These are phyloP conservation scores for Kernera saxatilis DNA, from an alignment of 345 rosid species.

Conservation along the genomic window DNA sequence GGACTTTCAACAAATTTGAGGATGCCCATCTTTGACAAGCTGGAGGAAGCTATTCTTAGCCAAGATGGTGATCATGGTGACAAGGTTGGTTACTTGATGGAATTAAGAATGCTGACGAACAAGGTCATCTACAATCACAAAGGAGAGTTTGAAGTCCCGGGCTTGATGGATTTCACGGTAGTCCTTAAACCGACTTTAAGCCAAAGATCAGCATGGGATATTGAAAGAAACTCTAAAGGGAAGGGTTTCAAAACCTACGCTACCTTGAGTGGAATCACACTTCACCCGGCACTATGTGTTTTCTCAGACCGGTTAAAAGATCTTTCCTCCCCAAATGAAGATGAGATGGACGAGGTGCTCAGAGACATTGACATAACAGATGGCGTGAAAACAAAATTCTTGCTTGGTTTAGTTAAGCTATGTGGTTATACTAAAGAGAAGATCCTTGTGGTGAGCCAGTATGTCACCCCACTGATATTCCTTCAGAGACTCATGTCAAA, in stretches of 20 bases:
- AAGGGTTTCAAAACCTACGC: constrained; percentile 23
- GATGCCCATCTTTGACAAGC: constrained; percentile 38
- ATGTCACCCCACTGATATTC: constrained; percentile 52
- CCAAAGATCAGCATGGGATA: constrained; percentile 38
- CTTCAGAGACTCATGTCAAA: constrained; percentile 45
- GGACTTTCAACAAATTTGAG: constrained; percentile 28
- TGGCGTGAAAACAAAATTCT: constrained; percentile 60
- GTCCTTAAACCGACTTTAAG: constrained; percentile 40
- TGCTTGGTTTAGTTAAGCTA: constrained; percentile 42
- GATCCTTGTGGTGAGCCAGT: constrained; percentile 71
- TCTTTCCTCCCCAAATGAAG: constrained; percentile 16
- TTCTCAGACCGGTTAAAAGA: not conserved
- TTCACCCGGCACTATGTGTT: constrained; percentile 45
- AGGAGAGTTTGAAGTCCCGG: constrained; percentile 71
- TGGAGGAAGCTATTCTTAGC: constrained; percentile 53
- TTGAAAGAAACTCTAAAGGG: constrained; percentile 37
- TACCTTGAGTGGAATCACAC: constrained; percentile 20
- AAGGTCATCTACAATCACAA: constrained; percentile 56
- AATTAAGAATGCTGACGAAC: constrained; percentile 61
- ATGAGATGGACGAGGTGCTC: constrained; percentile 46
- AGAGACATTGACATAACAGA: constrained; percentile 35
- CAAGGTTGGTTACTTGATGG: constrained; percentile 45
- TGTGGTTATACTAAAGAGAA: constrained; percentile 53
- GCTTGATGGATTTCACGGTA: constrained; percentile 60
- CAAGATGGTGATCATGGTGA: constrained; percentile 43